Evolutionary conservation across 225 moss, liverwort and hornwort species (phyloP), one percentile per base, ranked within the genome.

Genomic region (Asterella californica): DNA sequence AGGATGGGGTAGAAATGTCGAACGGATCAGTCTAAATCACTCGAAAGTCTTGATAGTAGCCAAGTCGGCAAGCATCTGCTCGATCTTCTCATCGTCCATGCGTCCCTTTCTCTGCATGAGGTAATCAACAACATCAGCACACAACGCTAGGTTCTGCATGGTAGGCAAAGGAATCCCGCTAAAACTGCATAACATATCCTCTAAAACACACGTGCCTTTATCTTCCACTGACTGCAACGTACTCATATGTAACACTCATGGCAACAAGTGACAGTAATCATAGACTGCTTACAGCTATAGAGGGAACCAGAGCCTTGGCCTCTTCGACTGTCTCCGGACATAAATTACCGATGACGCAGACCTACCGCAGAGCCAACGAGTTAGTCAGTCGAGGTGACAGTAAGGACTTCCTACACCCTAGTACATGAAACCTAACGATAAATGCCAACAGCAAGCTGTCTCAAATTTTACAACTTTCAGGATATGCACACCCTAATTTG

Each of bases 291-390:
- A 91, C 91, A 72, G 89, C 87, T 78, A 97, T 91, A 29, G 96
- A 97, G 54, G 96, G 94, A n/a, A 97, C 96, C 61, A 97, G 88
- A 74, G 94, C 90, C 84, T 93, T 94, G 10, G 96, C 96, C 83
- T 97, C 96, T 83, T 97, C 96, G 29, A 97, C 94, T 42, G 96
- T 97, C 82, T 97, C 96, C 36, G 96, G 96, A 81, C 93, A 94
- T 78, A 97, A 73, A 80, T 97, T 97, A 68, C 96, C 96, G 77
- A 97, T 94, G 78, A 93, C 96, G 75, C 94, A 91, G 65, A 97
- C 91, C 91, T 91, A 69, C 5, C 65, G 32, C 27, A 29, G 33
- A 37, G 57, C 61, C 47, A 77, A 59, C 1, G 46, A 38, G 22
- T 70, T 32, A 4, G 29, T 52, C 11, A 52, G 73, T 52, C 25